Percentiles rank a stretch among this genome's conserved stretches.
Conservation (phyloP, 306 rosid species). For the Macrotyloma uniflorum region DNA sequence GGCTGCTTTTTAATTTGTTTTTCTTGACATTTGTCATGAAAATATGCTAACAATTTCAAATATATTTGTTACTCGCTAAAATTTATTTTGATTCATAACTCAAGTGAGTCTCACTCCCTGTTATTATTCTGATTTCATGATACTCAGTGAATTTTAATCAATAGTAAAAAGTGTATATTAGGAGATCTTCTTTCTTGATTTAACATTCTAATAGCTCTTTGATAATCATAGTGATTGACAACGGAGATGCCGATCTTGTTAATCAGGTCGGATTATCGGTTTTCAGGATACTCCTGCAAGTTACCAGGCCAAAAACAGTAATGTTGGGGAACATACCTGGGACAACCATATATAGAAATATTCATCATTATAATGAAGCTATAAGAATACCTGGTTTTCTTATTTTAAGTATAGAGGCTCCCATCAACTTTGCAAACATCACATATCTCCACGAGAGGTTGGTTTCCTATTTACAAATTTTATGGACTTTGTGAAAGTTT, state of each 20-base stretch:
- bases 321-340: conserved; percentile 78
- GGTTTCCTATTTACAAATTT: conserved; percentile 16
- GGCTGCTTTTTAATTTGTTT: neutral
- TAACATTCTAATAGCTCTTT: neutral
- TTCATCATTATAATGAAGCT: conserved; percentile 82
- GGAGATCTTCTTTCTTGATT: neutral
- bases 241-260: conserved; percentile 20
- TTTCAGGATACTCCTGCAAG: conserved; percentile 77
- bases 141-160: too few relatives aligned
- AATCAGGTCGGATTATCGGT: conserved; percentile 79
- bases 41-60: neutral
- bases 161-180: neutral
- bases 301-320: conserved; percentile 84
- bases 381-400: conserved; percentile 71
- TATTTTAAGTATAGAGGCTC: conserved; percentile 81
- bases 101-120: neutral
- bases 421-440: conserved; percentile 86
- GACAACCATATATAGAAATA: conserved; percentile 66
- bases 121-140: neutral
- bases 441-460: conserved; percentile 84
- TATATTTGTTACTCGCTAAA: neutral
- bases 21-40: neutral
- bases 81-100: neutral
- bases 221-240: conserved; percentile 24
- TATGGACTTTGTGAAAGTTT: neutral